phyloP scores from a whole-genome alignment of 176 grass and related monocot species.

The Triticum urartu region DNA sequence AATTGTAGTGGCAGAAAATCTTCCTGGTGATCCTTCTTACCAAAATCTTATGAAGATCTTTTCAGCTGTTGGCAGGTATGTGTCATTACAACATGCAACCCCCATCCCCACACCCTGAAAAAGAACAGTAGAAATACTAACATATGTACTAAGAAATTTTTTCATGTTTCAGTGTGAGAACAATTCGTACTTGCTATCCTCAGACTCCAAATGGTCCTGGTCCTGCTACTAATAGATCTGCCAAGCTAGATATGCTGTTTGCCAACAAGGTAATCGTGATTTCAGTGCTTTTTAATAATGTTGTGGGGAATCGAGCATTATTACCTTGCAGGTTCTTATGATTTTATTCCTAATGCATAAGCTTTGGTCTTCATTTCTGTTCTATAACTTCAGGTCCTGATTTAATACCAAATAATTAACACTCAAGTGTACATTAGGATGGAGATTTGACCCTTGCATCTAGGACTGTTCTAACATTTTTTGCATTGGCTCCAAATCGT shows the following conservation, averaged over 20 bases:
- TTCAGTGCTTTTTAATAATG: background rate
- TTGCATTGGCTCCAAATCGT: background rate
- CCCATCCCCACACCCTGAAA: background rate
- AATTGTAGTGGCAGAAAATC: slow-evolving; percentile 92
- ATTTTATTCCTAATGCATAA: background rate
- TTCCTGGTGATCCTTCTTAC: slow-evolving; percentile 91
- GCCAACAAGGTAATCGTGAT: slow-evolving; percentile 72
- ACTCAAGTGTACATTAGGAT: background rate
- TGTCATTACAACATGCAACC: background rate
- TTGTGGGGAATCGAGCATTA: background rate
- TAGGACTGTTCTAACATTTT: background rate
- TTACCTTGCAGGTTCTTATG: background rate
- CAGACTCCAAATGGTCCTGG: slow-evolving; percentile 81
- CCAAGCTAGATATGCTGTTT: slow-evolving; percentile 97
- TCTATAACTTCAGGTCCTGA: background rate
- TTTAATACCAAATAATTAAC: background rate
- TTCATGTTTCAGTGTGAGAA: slow-evolving; percentile 67
- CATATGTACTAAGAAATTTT: background rate
- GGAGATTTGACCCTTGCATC: background rate
- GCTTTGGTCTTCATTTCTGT: background rate
- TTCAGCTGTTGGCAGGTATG: slow-evolving; percentile 80
- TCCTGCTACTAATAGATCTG: slow-evolving; percentile 74
- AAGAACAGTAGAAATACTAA: slow-evolving; percentile 12
- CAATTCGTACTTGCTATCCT: slow-evolving; percentile 96
- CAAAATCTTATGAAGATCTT: slow-evolving; percentile 98